phyloP scores from a whole-genome alignment of 768 basidiomycete species.

The Baorangia bicolor region DNA sequence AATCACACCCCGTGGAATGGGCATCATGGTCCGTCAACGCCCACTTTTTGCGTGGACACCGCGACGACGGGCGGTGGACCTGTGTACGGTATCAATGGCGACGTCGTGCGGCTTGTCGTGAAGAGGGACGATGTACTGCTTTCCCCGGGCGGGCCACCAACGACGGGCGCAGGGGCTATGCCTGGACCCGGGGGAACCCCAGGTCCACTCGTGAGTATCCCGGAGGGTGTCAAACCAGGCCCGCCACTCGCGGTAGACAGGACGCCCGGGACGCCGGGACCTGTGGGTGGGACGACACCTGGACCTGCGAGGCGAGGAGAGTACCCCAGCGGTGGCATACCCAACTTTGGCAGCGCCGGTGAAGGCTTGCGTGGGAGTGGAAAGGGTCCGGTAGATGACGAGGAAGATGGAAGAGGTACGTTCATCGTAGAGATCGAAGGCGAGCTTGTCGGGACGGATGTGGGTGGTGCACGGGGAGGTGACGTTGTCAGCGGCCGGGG shows the following conservation, averaged over 20 bases:
- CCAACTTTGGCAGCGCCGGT: conserved; percentile 28
- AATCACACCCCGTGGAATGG: background rate
- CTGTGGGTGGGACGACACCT: conserved; percentile 29
- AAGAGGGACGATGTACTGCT: conserved; percentile 10
- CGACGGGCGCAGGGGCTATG: conserved; percentile 22
- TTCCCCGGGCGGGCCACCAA: conserved; percentile 12
- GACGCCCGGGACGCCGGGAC: conserved; percentile 28
- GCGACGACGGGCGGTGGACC: conserved; percentile 2
- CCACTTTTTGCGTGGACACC: conserved; percentile 17
- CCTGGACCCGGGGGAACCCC: conserved; percentile 30
- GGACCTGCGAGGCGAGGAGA: conserved; percentile 33
- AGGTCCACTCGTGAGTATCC: conserved; percentile 31
- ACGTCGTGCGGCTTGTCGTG: conserved; percentile 16
- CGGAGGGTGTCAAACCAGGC: conserved; percentile 21
- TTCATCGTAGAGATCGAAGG: conserved; percentile 21
- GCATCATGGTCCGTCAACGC: conserved; percentile 20
- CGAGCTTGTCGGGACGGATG: conserved; percentile 12
- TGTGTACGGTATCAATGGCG: conserved; percentile 25
- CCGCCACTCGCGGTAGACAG: conserved; percentile 15
- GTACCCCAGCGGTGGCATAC: conserved; percentile 25
- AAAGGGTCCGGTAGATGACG: conserved; percentile 20
- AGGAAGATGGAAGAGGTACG: conserved; percentile 13
- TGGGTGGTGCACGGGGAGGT: conserved; percentile 36
- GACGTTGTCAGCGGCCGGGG: conserved; percentile 33
- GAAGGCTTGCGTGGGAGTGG: conserved; percentile 26